phyloP scores from a whole-genome alignment of 1,139 yeast species.

The Blastobotrys petasosporus region DNA sequence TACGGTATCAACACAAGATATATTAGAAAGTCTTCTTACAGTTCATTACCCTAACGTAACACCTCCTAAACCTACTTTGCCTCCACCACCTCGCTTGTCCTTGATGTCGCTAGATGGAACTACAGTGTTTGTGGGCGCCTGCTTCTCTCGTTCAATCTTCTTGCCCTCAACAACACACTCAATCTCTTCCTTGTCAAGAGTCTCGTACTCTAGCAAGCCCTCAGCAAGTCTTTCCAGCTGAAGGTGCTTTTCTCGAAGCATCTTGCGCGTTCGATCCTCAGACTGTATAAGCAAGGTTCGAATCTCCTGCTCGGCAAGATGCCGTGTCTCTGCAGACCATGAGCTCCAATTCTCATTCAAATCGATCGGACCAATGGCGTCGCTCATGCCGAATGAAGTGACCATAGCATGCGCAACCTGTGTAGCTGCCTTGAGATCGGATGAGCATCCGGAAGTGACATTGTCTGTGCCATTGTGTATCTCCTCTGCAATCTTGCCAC shows the following conservation, averaged over 20 bases:
- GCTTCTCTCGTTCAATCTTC: conserved; percentile 57
- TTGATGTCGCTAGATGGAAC: conserved; percentile 46
- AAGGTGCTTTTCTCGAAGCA: conserved; percentile 54
- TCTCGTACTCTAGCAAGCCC: conserved; percentile 92
- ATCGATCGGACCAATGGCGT: conserved; percentile 84
- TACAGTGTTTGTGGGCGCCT: conserved; percentile 61
- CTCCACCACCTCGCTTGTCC: conserved; percentile 30
- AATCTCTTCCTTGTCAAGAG: conserved; percentile 86
- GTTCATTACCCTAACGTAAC: conserved; percentile 4
- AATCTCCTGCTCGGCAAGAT: conserved; percentile 89
- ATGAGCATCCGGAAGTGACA: conserved; percentile 91
- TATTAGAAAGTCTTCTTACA: no score
- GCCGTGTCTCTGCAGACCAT: conserved; percentile 87
- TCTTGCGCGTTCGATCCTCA: conserved; percentile 69
- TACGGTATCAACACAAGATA: background rate
- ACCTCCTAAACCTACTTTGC: conserved; percentile 8
- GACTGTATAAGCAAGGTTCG: conserved; percentile 65
- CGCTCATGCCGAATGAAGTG: conserved; percentile 94
- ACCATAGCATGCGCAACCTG: conserved; percentile 95
- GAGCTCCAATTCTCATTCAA: conserved; percentile 82
- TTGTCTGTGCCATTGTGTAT: conserved; percentile 83
- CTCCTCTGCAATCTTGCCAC: conserved; percentile 97
- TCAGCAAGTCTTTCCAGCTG: conserved; percentile 87
- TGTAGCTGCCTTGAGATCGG: conserved; percentile 86
- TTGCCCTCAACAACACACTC: conserved; percentile 80